Evolutionary conservation across 768 basidiomycete genomes (phyloP), one percentile per base, ranked within the genome.

Genomic region (Amanita phalloides): DNA sequence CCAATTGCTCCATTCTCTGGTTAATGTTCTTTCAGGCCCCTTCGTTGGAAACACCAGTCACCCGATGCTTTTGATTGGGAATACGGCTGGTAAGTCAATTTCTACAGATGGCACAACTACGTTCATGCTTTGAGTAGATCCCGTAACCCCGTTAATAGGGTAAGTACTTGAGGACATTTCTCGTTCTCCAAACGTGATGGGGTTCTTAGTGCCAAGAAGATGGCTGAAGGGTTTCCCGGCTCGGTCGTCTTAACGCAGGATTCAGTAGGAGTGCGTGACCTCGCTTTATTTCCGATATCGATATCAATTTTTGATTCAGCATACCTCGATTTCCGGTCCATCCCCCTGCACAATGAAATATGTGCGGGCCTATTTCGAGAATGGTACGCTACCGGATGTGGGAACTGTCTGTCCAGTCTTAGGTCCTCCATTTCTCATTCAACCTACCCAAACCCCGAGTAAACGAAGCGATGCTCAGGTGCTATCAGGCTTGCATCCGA

Each of bases 231-330:
- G 3, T 62, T 56, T 51, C 13, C 39, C 3, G 56, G 55, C 0
- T 58, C 61, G 11, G 58, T 60, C 9, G 59, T 62, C n/a, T 33
- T 61, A 11, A 57, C 56, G 17, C 49, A 45, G 20, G 26, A 45
- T 45, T 28, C 30, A 1, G 13, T 17, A 14, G 45, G 45, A 20
- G 45, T 46, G 8, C 17, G 45, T 46, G 0, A 9, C 23, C 5
- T 21, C 3, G 4, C 10, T 20, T 26, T 4, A 20, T 45, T 20
- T 14, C 11, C 23, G 7, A 14, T 25, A 21, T 6, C 25, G 6
- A 21, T 2, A 13, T 26, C n/a, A 28, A 25, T 6, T 3, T 6
- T 14, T 45, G 25, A 30, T 32, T 1, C 37, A 60, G 60, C 60
- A 61, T 38, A 47, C 49, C 17, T 61, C 59, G 5, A 10, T 57